Evolutionary conservation across 1,284 basidiomycete genomes (phyloP).

Genomic region (Schizophyllum commune): DNA sequence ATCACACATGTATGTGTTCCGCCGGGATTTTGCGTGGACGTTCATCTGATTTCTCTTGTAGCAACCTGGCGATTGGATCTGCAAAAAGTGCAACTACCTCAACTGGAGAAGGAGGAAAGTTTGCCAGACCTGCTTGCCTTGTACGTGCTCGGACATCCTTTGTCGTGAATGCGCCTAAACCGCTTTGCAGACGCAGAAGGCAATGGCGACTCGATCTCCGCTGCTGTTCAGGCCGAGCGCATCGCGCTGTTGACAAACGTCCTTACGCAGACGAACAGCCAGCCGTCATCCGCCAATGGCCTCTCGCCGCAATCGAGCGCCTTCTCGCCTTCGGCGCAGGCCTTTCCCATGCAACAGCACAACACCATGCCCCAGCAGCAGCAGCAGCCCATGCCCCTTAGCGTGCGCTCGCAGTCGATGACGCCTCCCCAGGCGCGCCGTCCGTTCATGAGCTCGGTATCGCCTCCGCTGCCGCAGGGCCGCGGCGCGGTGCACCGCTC

Average conservation of each 20-base stretch:
- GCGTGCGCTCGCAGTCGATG: slow-evolving; percentile 33
- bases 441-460: slow-evolving; percentile 22
- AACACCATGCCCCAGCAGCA: slow-evolving; percentile 8
- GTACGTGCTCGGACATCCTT: slow-evolving; percentile 32
- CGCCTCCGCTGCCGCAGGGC: slow-evolving; percentile 19
- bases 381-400: slow-evolving; percentile 16
- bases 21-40: slow-evolving; percentile 4
- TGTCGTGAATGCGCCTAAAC: slow-evolving; percentile 6
- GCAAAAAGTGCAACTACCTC: slow-evolving; percentile 74
- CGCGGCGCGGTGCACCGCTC: slow-evolving; percentile 34
- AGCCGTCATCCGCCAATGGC: background rate
- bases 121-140: slow-evolving; percentile 83
- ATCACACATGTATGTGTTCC: slow-evolving; percentile 44
- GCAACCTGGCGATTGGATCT: slow-evolving; percentile 90
- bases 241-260: slow-evolving; percentile 68
- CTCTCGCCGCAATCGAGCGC: background rate
- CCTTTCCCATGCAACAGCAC: background rate
- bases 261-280: slow-evolving; percentile 43
- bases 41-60: slow-evolving; percentile 28
- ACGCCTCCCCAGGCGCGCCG: slow-evolving; percentile 36
- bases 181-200: slow-evolving; percentile 61
- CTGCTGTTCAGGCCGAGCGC: slow-evolving; percentile 74
- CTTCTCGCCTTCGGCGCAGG: background rate
- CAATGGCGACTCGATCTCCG: slow-evolving; percentile 75
- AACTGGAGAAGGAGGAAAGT: slow-evolving; percentile 84